Conservation (phyloP, 2,329 filamentous ascomycete genomes). For the Harringtonia lauricola region DNA sequence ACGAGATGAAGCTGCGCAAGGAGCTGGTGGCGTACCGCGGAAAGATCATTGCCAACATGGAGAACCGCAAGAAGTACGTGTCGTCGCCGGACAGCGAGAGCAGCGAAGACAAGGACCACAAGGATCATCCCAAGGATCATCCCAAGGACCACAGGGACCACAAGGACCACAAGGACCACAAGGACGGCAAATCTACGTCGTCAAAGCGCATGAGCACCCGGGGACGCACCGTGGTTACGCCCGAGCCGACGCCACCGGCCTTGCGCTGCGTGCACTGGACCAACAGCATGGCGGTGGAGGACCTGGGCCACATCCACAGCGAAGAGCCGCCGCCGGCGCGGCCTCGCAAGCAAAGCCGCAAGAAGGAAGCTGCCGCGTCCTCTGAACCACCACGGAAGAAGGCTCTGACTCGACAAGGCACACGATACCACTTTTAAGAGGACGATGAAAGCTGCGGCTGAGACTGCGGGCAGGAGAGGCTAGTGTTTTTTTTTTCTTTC, state of each 20-base stretch:
- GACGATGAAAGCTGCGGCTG: no score
- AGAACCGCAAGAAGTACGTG: conserved; percentile 65
- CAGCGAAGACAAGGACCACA: conserved; percentile 19
- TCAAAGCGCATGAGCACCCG: conserved; percentile 35
- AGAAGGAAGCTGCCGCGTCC: conserved; percentile 24
- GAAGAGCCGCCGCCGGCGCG: conserved; percentile 41
- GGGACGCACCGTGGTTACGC: conserved; percentile 23
- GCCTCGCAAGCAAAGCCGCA: conserved; percentile 39
- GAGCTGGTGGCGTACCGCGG: conserved; percentile 70
- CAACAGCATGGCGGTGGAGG: conserved; percentile 45
- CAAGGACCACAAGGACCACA: no score
- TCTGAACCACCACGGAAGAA: conserved; percentile 15
- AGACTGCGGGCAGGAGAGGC: no score
- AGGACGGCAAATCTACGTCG: no score
- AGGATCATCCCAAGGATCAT: conserved; percentile 1
- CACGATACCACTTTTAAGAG: conserved; percentile 7
- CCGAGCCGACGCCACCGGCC: conserved; percentile 30
- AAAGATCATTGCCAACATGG: conserved; percentile 69
- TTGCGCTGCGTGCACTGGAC: conserved; percentile 43
- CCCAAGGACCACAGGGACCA: no score
- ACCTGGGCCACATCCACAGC: conserved; percentile 46
- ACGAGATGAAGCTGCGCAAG: conserved; percentile 80
- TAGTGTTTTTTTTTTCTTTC: not conserved
- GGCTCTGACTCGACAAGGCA: conserved; percentile 11
- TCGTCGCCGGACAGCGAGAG: conserved; percentile 30